Conservation (phyloP, 768 basidiomycete species). For the Fibroporia radiculosa region DNA sequence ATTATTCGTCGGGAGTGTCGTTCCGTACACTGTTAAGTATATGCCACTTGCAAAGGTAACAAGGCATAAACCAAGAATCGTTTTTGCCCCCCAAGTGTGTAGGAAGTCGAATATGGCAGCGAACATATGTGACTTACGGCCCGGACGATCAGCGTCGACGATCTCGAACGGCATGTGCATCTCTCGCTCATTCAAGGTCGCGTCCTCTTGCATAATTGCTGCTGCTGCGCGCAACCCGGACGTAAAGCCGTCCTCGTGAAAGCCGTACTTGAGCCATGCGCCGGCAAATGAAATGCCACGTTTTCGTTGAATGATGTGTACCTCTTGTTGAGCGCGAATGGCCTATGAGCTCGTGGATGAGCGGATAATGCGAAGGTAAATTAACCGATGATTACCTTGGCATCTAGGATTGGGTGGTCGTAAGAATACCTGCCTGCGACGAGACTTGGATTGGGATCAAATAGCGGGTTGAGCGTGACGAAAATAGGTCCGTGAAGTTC, state of each 20-base stretch:
- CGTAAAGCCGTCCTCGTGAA: slow-evolving; percentile 76
- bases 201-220: slow-evolving; percentile 8
- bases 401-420: slow-evolving; percentile 55
- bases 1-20: too few relatives aligned
- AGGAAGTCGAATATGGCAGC: slow-evolving; percentile 32
- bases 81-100: slow-evolving; percentile 28
- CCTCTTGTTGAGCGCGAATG: slow-evolving; percentile 43
- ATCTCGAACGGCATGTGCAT: slow-evolving; percentile 38
- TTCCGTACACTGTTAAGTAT: too few relatives aligned
- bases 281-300: slow-evolving; percentile 56
- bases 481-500: slow-evolving; percentile 51
- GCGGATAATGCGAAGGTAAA: neutral
- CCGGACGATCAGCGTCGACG: slow-evolving; percentile 27
- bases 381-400: neutral
- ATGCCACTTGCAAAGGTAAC: too few relatives aligned
- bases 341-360: slow-evolving; percentile 27
- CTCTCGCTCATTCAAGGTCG: neutral
- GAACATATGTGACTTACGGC: slow-evolving; percentile 12
- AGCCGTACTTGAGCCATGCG: slow-evolving; percentile 71
- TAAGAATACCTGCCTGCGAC: slow-evolving; percentile 45
- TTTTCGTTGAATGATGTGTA: slow-evolving; percentile 52
- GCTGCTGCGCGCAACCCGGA: slow-evolving; percentile 32
- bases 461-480: slow-evolving; percentile 68
- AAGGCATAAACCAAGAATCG: slow-evolving; percentile 22
- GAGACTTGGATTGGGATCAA: slow-evolving; percentile 38